Evolutionary conservation across 805 yeast genomes (phyloP).

Genomic region (Blastobotrys muscicola): DNA sequence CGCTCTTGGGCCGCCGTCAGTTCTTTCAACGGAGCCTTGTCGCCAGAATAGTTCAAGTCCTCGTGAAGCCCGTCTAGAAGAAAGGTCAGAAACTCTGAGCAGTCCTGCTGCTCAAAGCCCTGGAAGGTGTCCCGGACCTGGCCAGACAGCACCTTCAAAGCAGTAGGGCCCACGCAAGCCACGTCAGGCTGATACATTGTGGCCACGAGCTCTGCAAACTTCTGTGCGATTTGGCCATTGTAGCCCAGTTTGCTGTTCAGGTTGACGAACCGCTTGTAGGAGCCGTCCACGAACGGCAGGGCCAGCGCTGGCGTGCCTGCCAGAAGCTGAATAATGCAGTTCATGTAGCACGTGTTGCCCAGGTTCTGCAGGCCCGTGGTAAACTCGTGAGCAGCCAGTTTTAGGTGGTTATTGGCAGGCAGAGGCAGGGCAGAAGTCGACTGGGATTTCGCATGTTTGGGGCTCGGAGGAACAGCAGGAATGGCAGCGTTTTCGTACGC

Average conservation of each 20-base stretch:
- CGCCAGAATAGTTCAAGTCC: constrained; percentile 67
- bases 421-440: constrained; percentile 4
- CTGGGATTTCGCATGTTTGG: neutral
- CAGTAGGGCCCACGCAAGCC: constrained; percentile 45
- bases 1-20: constrained; percentile 64
- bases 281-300: constrained; percentile 49
- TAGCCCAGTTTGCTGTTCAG: constrained; percentile 66
- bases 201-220: constrained; percentile 61
- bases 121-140: constrained; percentile 65
- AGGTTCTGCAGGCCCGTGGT: constrained; percentile 69
- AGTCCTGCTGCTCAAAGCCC: constrained; percentile 83
- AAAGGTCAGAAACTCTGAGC: constrained; percentile 87
- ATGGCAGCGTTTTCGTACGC: neutral
- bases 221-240: constrained; percentile 67
- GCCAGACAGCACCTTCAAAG: constrained; percentile 61
- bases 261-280: constrained; percentile 61
- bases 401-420: constrained; percentile 1
- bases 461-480: constrained; percentile 2
- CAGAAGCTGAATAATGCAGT: constrained; percentile 76
- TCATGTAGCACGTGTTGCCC: constrained; percentile 93
- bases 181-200: constrained; percentile 44
- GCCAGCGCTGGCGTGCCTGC: constrained; percentile 62
- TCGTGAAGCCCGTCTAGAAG: constrained; percentile 84
- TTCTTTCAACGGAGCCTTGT: constrained; percentile 44
- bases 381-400: constrained; percentile 26